Evolutionary conservation across 345 rosid species (phyloP).

Genomic region (Iberis pinnata): DNA sequence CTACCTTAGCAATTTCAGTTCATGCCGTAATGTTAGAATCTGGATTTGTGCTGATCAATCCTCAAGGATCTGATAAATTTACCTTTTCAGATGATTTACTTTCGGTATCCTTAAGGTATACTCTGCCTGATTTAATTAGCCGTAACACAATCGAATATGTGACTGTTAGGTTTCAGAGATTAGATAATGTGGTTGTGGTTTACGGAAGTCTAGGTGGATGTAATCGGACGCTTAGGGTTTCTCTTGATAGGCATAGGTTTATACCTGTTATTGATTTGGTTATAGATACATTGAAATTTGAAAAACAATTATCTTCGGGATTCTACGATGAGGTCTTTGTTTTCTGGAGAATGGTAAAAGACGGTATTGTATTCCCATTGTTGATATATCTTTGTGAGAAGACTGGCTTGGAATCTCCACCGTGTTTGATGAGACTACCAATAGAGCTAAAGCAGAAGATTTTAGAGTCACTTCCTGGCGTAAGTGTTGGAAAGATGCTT

Average conservation of each 20-base stretch:
- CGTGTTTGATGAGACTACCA: conserved; percentile 55
- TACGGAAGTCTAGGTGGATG: conserved; percentile 42
- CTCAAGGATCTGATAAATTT: conserved; percentile 37
- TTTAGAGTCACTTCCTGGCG: conserved; percentile 50
- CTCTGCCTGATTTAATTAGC: conserved; percentile 42
- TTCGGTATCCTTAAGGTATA: conserved; percentile 44
- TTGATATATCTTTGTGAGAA: conserved; percentile 50
- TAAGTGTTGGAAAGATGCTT: conserved; percentile 43
- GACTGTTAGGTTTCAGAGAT: conserved; percentile 40
- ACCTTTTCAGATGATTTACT: conserved; percentile 40
- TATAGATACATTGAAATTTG: conserved; percentile 20
- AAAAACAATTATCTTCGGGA: conserved; percentile 13
- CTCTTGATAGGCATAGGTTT: conserved; percentile 41
- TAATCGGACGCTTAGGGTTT: conserved; percentile 30
- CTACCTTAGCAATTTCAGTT: conserved; percentile 44
- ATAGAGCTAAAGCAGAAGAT: conserved; percentile 60
- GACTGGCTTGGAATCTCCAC: conserved; percentile 43
- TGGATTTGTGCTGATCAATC: conserved; percentile 50
- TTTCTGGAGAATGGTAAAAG: conserved; percentile 72
- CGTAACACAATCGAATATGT: conserved; percentile 24
- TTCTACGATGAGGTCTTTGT: conserved; percentile 34
- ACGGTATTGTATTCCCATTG: conserved; percentile 55
- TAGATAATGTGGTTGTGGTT: conserved; percentile 45
- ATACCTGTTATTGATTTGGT: conserved; percentile 35
- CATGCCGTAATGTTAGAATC: conserved; percentile 69